Percentiles rank a stretch among this genome's conserved stretches.
Conservation (phyloP, 352 stramenopile genomes). For the Phytophthora brassicae region DNA sequence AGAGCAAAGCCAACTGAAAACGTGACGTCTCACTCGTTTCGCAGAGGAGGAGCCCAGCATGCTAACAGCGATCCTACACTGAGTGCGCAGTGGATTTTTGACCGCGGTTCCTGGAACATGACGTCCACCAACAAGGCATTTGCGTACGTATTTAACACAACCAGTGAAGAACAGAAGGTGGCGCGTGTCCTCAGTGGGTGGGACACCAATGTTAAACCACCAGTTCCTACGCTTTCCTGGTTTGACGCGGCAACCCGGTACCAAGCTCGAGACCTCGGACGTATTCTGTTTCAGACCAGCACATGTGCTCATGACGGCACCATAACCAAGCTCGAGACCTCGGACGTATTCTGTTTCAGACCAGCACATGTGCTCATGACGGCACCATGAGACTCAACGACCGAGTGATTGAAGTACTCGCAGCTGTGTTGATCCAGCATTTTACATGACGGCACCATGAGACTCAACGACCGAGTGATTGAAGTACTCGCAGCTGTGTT, state of each 20-base stretch:
- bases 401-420: background rate
- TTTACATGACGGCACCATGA: no score
- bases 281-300: no score
- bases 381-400: no score
- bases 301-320: no score
- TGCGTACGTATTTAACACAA: conserved; percentile 11
- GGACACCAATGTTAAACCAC: no score
- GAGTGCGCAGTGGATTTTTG: conserved; percentile 10
- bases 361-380: no score
- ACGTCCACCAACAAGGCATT: conserved; percentile 8
- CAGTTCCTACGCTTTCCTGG: no score
- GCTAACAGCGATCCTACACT: background rate
- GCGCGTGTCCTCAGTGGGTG: background rate
- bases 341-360: no score
- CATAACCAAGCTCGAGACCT: no score
- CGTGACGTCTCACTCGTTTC: background rate
- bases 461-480: background rate
- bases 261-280: no score
- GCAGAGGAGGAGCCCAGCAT: background rate
- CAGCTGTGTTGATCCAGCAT: background rate
- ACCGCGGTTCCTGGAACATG: conserved; percentile 10
- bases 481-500: background rate
- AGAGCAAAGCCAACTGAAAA: background rate
- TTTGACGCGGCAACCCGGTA: no score
- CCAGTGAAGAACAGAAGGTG: conserved; percentile 13